Percentiles rank a stretch among this genome's conserved stretches.
Conservation (phyloP, 2,329 filamentous ascomycete species). For the Exophiala spinifera region DNA sequence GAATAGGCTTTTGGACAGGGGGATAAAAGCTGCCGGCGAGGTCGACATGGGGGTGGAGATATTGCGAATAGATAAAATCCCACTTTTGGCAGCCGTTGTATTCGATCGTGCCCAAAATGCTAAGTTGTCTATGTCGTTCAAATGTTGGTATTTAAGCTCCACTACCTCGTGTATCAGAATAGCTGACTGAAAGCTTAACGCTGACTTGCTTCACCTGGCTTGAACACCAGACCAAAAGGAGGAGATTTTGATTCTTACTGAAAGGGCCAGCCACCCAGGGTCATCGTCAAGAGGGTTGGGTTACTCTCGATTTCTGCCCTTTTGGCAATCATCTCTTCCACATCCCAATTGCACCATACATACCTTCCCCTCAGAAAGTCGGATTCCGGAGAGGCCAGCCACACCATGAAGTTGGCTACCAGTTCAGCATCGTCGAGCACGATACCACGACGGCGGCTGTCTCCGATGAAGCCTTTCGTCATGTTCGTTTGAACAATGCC, state of each 20-base stretch:
- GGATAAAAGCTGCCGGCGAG: neutral
- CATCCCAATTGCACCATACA: conserved; percentile 42
- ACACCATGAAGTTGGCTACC: conserved; percentile 35
- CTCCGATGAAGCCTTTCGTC: conserved; percentile 26
- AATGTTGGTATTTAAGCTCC: too few species aligned
- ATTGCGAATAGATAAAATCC: too few species aligned
- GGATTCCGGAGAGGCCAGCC: conserved; percentile 40
- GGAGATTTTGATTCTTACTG: neutral
- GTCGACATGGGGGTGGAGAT: too few species aligned
- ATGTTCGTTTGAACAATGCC: conserved; percentile 38
- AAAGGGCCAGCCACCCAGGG: conserved; percentile 24
- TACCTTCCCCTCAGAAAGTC: conserved; percentile 40
- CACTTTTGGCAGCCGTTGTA: too few species aligned
- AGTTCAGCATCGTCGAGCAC: conserved; percentile 23
- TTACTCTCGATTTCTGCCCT: conserved; percentile 35
- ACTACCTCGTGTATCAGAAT: too few species aligned
- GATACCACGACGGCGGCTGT: conserved; percentile 17
- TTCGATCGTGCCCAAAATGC: too few species aligned
- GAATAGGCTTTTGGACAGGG: neutral
- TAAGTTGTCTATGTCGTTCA: too few species aligned
- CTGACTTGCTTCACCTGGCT: too few species aligned
- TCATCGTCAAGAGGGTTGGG: conserved; percentile 16
- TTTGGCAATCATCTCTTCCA: conserved; percentile 43
- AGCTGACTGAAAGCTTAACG: too few species aligned
- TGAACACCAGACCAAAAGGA: too few species aligned